Conservation (phyloP, 805 yeast species). For the Cyberlindnera xylosilytica region DNA sequence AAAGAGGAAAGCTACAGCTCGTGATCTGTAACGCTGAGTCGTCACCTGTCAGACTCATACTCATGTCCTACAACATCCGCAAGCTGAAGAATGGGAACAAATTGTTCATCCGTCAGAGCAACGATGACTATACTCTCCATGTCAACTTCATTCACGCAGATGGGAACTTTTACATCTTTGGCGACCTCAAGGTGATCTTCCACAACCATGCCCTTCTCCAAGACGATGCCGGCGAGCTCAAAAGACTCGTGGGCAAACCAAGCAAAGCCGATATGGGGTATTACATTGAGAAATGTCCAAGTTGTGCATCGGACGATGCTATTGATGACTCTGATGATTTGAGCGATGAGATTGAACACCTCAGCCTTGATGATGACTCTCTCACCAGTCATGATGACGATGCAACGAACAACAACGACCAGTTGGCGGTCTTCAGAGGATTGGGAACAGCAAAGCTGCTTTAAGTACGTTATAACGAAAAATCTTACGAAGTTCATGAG, state of each 20-base stretch:
- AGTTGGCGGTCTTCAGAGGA: not conserved
- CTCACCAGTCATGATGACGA: too few relatives aligned
- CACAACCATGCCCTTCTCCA: conserved; percentile 16
- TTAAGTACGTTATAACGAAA: too few relatives aligned
- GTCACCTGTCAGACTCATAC: conserved; percentile 24
- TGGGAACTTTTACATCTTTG: conserved; percentile 29
- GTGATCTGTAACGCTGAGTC: conserved; percentile 30
- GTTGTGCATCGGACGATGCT: conserved; percentile 6
- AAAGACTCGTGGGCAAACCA: conserved; percentile 21
- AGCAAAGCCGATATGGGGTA: conserved; percentile 23
- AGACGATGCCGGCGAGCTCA: conserved; percentile 18
- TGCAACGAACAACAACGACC: too few relatives aligned
- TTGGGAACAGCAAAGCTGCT: conserved; percentile 1
- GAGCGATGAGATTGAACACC: not conserved
- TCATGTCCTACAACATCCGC: conserved; percentile 28
- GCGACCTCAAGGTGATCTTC: conserved; percentile 31
- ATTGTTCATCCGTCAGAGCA: conserved; percentile 25
- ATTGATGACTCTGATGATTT: conserved; percentile 2
- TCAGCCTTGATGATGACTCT: not conserved
- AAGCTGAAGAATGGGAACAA: conserved; percentile 25
- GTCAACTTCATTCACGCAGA: conserved; percentile 26
- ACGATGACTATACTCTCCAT: conserved; percentile 22
- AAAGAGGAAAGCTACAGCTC: conserved; percentile 29
- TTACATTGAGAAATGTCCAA: conserved; percentile 14
- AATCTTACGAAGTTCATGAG: too few relatives aligned